Percentiles rank a stretch among this genome's conserved stretches.
Conservation (phyloP, 495 filamentous ascomycete genomes). For the Lindgomyces ingoldianus region DNA sequence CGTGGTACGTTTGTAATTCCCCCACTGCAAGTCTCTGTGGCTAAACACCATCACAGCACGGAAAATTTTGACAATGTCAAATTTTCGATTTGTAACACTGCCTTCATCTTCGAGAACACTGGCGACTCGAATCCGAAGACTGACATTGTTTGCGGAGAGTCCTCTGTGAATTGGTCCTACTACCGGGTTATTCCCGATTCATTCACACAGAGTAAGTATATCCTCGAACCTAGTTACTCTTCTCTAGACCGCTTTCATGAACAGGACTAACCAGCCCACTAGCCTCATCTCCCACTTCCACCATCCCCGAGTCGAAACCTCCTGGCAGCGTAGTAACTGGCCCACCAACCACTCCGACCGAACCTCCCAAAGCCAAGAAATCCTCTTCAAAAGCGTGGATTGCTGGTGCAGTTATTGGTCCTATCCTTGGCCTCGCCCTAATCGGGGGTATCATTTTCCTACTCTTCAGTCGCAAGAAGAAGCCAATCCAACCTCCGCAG, state of each 20-base stretch:
- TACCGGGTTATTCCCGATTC: slow-evolving; percentile 22
- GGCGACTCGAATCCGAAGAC: slow-evolving; percentile 23
- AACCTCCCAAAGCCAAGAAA: neutral
- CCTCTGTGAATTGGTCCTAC: slow-evolving; percentile 21
- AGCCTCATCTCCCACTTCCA: neutral
- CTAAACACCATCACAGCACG: slow-evolving; percentile 15
- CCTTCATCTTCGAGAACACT: slow-evolving; percentile 30
- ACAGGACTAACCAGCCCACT: neutral
- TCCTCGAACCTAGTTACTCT: neutral
- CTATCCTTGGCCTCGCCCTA: slow-evolving; percentile 21
- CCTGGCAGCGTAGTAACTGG: neutral
- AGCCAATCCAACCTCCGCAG: neutral
- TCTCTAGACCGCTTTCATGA: neutral
- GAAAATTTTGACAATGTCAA: slow-evolving; percentile 14
- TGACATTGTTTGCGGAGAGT: slow-evolving; percentile 26
- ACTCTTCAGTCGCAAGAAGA: slow-evolving; percentile 23
- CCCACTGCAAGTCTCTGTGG: neutral
- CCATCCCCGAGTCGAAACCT: neutral
- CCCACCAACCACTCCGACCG: neutral
- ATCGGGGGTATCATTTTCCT: slow-evolving; percentile 29
- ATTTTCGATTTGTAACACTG: slow-evolving; percentile 26
- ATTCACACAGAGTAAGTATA: slow-evolving; percentile 2
- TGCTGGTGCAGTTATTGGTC: slow-evolving; percentile 27
- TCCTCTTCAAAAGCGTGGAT: slow-evolving; percentile 28
- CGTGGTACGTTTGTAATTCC: slow-evolving; percentile 22